These are phyloP conservation scores for Lathyrus aphaca DNA, from an alignment of 306 rosid species.

Conservation along the genomic window DNA sequence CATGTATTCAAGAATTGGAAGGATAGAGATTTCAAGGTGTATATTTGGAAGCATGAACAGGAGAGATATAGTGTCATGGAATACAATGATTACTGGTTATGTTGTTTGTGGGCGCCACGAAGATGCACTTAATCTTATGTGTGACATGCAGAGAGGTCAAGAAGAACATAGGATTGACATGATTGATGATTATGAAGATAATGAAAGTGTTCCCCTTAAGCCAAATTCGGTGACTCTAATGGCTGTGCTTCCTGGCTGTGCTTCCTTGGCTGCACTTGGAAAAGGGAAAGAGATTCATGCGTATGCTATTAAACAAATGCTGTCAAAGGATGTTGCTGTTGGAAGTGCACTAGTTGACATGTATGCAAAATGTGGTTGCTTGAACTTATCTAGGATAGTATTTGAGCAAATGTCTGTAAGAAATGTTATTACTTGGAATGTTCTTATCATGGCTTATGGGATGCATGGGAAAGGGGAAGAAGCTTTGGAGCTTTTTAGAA, in stretches of 20 bases:
- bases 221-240: slow-evolving; percentile 84
- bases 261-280: slow-evolving; percentile 63
- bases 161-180: slow-evolving; percentile 28
- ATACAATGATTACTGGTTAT: slow-evolving; percentile 82
- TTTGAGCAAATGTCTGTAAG: slow-evolving; percentile 70
- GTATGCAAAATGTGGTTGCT: slow-evolving; percentile 90
- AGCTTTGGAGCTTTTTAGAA: slow-evolving; percentile 62
- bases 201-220: slow-evolving; percentile 45
- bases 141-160: slow-evolving; percentile 55
- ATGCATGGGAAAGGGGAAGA: slow-evolving; percentile 85
- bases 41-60: slow-evolving; percentile 59
- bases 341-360: slow-evolving; percentile 87
- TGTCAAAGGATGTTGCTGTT: slow-evolving; percentile 73
- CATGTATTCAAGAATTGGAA: slow-evolving; percentile 78
- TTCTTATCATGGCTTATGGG: slow-evolving; percentile 82
- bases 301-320: slow-evolving; percentile 63
- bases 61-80: slow-evolving; percentile 82
- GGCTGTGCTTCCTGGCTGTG: slow-evolving; percentile 86
- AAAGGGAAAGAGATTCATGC: slow-evolving; percentile 88
- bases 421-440: slow-evolving; percentile 86
- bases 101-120: slow-evolving; percentile 59
- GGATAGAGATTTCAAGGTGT: slow-evolving; percentile 50
- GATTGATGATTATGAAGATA: slow-evolving; percentile 41
- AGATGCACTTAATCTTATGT: slow-evolving; percentile 68
- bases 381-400: slow-evolving; percentile 56